Base-by-base conservation (phyloP, 1,284 basidiomycete genomes). In the Cryptococcus sp. region DNA sequence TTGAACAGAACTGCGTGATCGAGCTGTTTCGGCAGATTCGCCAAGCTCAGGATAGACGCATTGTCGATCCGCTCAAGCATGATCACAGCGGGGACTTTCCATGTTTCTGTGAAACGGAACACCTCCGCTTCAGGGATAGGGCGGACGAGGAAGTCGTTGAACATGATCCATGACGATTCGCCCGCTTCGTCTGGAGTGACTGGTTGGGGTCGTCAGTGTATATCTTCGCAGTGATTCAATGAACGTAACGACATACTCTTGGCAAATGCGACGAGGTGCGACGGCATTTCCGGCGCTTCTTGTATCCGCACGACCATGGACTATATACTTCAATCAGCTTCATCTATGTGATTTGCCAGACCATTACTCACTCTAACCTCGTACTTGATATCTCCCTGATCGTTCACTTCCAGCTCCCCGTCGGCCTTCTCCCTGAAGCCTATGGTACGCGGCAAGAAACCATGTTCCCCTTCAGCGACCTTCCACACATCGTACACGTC, bases 71-170 rank as follows among this genome's bases (percentile, higher is more conserved):
- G 85, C 75, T 97, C 92, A 49, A 92, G 84, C 73, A 96, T 90
- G 25, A 99, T 72, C 16, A 98, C 85, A 0, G 92, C 86, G 0
- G 96, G 96, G 39, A 90, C 91, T 84, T 99, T 98, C 95, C 95
- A 99, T 45, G 81, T 83, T n/a, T 84, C 87, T 5, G 89, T 85
- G 73, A 97, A 94, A 67, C 88, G 87, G 54, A 98, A 79, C 0
- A 91, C 95, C 65, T 98, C 94, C 27, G 86, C 84, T 75, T 94
- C 89, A 0, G 87, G 80, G 25, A 98, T 85, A 54, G 89, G 89
- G 47, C 84, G 84, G 5, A 99, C 96, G 2, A 89, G 83, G 73
- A 99, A 99, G 75, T 99, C 95, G 73, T 99, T 99, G 85, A 99
- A 99, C 58, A 99, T 80, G 72, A 90, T 88, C 95, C 95, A 99